Base-by-base conservation (phyloP, 768 basidiomycete species). In the Agrocybe pediades region DNA sequence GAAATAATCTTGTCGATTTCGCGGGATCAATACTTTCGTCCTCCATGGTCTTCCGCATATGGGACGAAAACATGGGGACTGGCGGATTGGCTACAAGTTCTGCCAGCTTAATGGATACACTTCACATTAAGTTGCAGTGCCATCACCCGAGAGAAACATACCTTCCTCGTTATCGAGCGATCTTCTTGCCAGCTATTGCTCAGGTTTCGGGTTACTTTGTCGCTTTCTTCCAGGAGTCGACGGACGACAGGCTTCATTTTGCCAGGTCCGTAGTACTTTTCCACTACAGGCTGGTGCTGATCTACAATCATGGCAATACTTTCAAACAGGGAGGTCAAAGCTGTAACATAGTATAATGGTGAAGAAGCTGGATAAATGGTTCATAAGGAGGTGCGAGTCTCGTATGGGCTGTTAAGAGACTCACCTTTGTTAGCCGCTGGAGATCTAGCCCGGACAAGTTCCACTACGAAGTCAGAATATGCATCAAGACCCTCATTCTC, bases 251-350 rank as follows among this genome's bases (percentile, higher is more conserved):
- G 80, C 39, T 78, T 73, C 96, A 98, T 98, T 68, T 89, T 88
- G 0, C 93, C 90, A 8, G 69, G 61, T 0, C 97, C 97, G 63
- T 99, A 99, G 71, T 99, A 98, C 71, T 97, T 98, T 66, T 98
- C 96, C 1, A 99, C 95, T 4, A 99, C 85, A 2, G 94, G 92
- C 60, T 97, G 96, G 65, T 99, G 97, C 64, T 99, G 97, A 62
- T 96, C 94, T 19, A 99, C 87, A 58, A 99, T 94, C 77, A 92
- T 84, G 0, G 95, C 97, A 46, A 99, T 88, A 51, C 88, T 90
- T 72, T 99, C 97, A 60, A 98, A 95, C 1, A 99, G 80, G 6
- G 92, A 87, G 2, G 96, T 98, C 50, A 99, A 73, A 9, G 87
- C 82, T 2, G 92, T 87, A 58, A 97, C 85, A 66, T 93, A 98